Conservation (phyloP, 176 grass and related monocot genomes). For the Musa itinerans region DNA sequence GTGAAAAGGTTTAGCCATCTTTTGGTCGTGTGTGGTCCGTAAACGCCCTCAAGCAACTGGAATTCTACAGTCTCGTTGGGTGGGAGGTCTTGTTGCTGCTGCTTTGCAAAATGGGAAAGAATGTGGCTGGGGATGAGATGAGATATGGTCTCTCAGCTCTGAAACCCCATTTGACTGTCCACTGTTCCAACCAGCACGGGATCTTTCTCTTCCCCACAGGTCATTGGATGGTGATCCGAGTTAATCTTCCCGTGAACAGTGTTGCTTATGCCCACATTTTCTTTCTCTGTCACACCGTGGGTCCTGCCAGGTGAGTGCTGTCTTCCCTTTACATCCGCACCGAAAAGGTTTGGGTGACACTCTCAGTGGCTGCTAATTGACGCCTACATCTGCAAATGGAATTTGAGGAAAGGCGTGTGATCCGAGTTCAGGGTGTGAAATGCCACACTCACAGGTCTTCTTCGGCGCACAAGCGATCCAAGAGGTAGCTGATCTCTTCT, state of each 20-base stretch:
- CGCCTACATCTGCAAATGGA: not conserved
- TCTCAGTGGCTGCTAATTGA: not conserved
- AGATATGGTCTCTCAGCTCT: too few relatives aligned
- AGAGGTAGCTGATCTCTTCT: not conserved
- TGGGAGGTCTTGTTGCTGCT: too few relatives aligned
- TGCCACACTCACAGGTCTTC: constrained; percentile 1
- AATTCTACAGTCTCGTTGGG: too few relatives aligned
- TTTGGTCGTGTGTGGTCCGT: too few relatives aligned
- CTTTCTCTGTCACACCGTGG: not conserved
- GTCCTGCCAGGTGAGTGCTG: not conserved
- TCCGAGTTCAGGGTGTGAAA: not conserved
- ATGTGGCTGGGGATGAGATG: too few relatives aligned
- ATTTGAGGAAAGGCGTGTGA: not conserved
- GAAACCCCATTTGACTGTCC: too few relatives aligned
- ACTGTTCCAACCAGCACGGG: too few relatives aligned
- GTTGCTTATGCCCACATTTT: constrained; percentile 2
- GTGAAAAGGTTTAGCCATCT: too few relatives aligned
- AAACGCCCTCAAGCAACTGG: too few relatives aligned
- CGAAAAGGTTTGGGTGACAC: not conserved
- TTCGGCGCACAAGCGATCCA: constrained; percentile 1
- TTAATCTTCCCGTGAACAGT: not conserved
- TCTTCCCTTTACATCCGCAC: constrained; percentile 2
- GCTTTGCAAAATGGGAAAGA: too few relatives aligned
- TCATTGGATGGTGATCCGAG: not conserved
- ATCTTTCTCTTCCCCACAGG: not conserved